Evolutionary conservation across 805 yeast species (phyloP), one percentile per base, ranked within the genome.

Genomic region (Pichia occidentalis): DNA sequence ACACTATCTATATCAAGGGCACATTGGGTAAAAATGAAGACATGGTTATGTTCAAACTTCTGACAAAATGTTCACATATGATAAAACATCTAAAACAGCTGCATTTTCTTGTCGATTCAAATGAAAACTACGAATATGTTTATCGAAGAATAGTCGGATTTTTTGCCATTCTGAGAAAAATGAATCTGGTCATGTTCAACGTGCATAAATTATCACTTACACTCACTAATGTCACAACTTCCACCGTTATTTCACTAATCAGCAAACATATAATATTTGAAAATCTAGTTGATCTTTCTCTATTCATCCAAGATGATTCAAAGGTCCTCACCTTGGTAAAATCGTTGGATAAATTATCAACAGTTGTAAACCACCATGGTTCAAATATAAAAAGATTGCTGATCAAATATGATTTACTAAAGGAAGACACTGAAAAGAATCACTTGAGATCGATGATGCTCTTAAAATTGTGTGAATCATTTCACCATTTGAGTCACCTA

Each of bases 81-180:
- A 42, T 59, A 13, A 46, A 45, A 22, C 40, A 49, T 14, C 37
- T 59, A 19, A 39, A 36, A 24, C 54, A 51, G 34, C 39, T 59
- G 14, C 53, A 52, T 32, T 59, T 59, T 43, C 46, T 47, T 26
- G 50, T 48, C 23, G 34, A 36, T 31, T n/a, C 39, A 11, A 47
- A 51, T 14, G 49, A 42, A n/a, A 40, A 52, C 13, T 47, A 47
- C 25, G 60, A 59, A 14, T 34, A 47, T 18, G 59, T 51, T 12
- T 59, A 59, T 43, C 48, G 63, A 34, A 43, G 63, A 21, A 34
- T 59, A 10, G 63, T 59, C 36, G 63, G 63, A 10, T 55, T 54
- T 27, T 49, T 57, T 37, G 63, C 63, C 17, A 59, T 59, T 32
- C 35, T 58, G 22, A 49, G 63, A 35, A 54, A 51, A 28, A 50